Conservation (phyloP, 2,329 filamentous ascomycete genomes). For the Fusarium miscanthi region DNA sequence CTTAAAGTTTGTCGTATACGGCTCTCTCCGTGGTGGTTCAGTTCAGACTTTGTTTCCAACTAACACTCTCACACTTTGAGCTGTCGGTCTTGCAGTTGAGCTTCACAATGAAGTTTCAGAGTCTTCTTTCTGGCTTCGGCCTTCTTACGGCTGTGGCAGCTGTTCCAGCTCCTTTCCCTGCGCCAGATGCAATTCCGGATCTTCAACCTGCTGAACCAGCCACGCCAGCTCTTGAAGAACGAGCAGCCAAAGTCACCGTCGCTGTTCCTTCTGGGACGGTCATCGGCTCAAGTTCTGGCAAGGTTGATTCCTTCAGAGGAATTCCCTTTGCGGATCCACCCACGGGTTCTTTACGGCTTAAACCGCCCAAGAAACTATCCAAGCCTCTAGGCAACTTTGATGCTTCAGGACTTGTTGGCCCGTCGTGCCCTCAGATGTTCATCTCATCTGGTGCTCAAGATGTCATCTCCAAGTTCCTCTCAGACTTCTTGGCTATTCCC, state of each 20-base stretch:
- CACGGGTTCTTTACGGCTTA: conserved; percentile 72
- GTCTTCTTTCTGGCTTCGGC: conserved; percentile 26
- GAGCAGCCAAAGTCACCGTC: conserved; percentile 62
- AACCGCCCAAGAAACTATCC: conserved; percentile 71
- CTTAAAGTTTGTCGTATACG: not conserved
- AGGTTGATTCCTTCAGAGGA: conserved; percentile 76
- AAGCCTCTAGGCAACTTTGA: conserved; percentile 68
- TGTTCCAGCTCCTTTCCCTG: conserved; percentile 30
- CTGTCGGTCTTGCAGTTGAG: not conserved
- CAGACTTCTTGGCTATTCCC: conserved; percentile 63
- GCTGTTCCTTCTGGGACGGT: conserved; percentile 67
- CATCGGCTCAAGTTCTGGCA: conserved; percentile 56
- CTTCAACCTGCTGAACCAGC: conserved; percentile 11
- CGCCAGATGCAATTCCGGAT: conserved; percentile 17
- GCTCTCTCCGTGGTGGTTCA: not conserved
- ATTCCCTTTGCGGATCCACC: conserved; percentile 82
- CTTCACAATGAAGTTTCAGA: conserved; percentile 33
- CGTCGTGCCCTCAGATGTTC: conserved; percentile 78
- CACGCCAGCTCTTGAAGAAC: conserved; percentile 52
- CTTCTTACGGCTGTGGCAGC: conserved; percentile 34
- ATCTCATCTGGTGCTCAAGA: conserved; percentile 61
- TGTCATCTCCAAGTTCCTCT: conserved; percentile 58
- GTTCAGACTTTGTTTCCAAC: conserved; percentile 6
- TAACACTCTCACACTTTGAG: not conserved
- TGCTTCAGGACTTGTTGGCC: conserved; percentile 64